Base-by-base conservation (phyloP, 2,329 filamentous ascomycete species). In the Grosmannia serpens region DNA sequence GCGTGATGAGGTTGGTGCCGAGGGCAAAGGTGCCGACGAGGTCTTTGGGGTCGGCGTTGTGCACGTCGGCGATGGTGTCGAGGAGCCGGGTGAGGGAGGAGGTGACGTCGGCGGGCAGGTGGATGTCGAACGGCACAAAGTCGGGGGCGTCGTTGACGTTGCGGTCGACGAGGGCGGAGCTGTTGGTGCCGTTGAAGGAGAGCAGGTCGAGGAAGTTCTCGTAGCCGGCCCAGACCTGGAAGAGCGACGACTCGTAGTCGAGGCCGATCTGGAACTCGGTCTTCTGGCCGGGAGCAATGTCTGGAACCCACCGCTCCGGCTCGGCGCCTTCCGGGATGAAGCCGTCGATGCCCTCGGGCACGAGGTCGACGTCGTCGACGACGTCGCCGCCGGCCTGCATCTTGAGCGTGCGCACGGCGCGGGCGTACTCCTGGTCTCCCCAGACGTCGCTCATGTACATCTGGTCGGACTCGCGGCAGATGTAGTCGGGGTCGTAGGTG, bases 381-480 rank as follows among this genome's bases (percentile, higher is more conserved):
- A 6, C 24, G 20, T 50, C 8, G 56, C 17, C n/a, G 29, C 15
- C 44, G 22, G 33, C 8, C 3, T 50, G 17, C 6, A 57, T 33
- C 38, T 35, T 6, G 17, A 50, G 50, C 15, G 49, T 50, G 2
- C 9, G 41, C 29, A 58, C 22, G 9, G 31, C 22, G 46, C 57
- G 57, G n/a, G 22, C 57, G 38, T 58, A 58, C 52, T 58, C 57
- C 33, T 58, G 57, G n/a, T 58, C 57, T 13, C 57, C 57, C 51
- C 41, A 55, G 15, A 58, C 57, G 31, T 58, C 52, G 44, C 41
- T 44, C 41, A 58, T 38, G 44, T 58, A 58, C 41, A 58, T 50
- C 52, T 58, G 57, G 41, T 58, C 57, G 2, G 57, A 58, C 10
- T 58, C 57, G 4, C 51, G 29, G 27, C n/a, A 47, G 9, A 41